Percentiles rank a stretch among this genome's conserved stretches.
phyloP scores from a whole-genome alignment of 306 rosid genomes.

The Aeschynomene evenia region DNA sequence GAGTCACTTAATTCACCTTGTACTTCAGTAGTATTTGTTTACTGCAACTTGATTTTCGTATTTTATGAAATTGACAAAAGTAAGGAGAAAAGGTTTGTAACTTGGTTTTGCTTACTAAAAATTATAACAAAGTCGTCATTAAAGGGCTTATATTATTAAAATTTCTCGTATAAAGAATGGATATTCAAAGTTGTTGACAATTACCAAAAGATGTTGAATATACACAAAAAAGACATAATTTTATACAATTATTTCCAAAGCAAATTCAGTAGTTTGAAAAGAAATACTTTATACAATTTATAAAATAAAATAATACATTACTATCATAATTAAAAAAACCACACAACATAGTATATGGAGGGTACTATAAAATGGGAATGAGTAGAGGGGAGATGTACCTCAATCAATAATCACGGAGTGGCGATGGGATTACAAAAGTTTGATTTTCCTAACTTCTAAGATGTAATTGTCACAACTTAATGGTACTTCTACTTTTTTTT shows the following conservation, averaged over 20 bases:
- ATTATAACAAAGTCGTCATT: too few species aligned
- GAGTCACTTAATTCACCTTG: not conserved
- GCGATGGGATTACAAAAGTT: not conserved
- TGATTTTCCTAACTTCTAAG: slow-evolving; percentile 15
- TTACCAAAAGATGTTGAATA: not conserved
- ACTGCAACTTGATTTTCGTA: not conserved
- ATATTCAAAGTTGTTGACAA: not conserved
- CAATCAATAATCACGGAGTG: not conserved
- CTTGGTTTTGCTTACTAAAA: too few species aligned
- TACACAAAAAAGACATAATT: not conserved
- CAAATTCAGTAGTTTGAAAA: too few species aligned
- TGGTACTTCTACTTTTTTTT: too few species aligned
- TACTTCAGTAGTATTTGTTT: not conserved
- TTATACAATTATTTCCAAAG: not conserved
- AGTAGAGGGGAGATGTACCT: not conserved
- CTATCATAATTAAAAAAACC: not conserved
- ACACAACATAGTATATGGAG: not conserved
- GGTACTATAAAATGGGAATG: slow-evolving; percentile 14
- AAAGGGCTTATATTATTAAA: not conserved
- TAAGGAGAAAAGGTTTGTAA: not conserved
- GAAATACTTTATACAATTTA: too few species aligned
- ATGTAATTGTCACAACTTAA: not conserved
- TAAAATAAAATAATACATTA: too few species aligned
- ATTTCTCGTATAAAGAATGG: not conserved
- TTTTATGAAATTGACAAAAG: not conserved